Base-by-base conservation (phyloP, 2,329 filamentous ascomycete genomes). In the Piedraia hortae region DNA sequence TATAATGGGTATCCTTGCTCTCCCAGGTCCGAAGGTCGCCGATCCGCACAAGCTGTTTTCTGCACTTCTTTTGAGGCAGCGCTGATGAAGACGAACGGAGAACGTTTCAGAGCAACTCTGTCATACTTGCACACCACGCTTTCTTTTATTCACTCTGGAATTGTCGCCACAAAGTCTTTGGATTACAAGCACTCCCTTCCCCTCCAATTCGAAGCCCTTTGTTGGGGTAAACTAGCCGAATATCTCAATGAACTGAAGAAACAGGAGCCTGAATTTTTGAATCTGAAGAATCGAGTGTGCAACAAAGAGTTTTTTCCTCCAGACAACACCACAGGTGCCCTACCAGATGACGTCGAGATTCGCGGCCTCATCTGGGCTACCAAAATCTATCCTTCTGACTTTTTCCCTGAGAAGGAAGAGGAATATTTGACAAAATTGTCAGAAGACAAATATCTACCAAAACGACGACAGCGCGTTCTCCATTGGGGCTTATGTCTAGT, bases 271-370 rank as follows among this genome's bases (percentile, higher is more conserved):
- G n/a, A n/a, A n/a, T n/a, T n/a, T n/a, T n/a, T n/a, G n/a, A n/a
- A n/a, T n/a, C 14, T 35, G 10, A 23, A 32, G 37, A 55, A 38
- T 38, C 28, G 28, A 28, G 11, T 38, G 32, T 29, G 46, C 47
- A 27, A 44, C 6, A 46, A 2, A 49, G 48, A 2, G 16, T 17
- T 17, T 17, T n/a, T n/a, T n/a, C n/a, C n/a, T n/a, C n/a, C n/a
- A 47, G 48, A 10, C 42, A 18, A 21, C 9, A 14, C 44, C 12
- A 9, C 17, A 2, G 48, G 54, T 1, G 66, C 67, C 0, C 14
- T 29, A 10, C 65, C 67, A 0, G 70, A 75, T 20, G 70, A 75
- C 28, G 72, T 59, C 29, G 52, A 57, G 0, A 51, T 72, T 24
- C 51, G 63, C 1, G 68, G 69, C 0, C 43, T 71, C 1, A 37